Evolutionary conservation across 139 green algal genomes (phyloP).

Genomic region (Tetradesmus obliquus): DNA sequence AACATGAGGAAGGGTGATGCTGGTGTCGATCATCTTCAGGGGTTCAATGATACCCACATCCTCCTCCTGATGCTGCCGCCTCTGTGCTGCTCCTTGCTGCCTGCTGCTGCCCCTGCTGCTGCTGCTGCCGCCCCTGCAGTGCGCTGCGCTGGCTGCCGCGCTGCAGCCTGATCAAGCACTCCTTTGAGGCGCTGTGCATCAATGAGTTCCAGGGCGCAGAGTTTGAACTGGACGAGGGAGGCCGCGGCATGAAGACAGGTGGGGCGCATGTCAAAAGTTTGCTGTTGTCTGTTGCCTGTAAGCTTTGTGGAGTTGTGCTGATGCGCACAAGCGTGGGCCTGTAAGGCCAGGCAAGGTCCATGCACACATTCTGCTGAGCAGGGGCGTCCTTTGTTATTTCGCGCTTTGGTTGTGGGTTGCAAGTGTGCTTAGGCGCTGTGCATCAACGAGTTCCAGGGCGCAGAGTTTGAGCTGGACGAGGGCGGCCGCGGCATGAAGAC

Average conservation of each 20-base stretch:
- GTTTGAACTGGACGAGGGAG: slow-evolving; percentile 63
- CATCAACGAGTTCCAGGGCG: slow-evolving; percentile 92
- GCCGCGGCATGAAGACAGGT: slow-evolving; percentile 4
- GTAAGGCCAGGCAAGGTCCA: too few species aligned
- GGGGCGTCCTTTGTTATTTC: too few species aligned
- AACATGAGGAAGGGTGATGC: slow-evolving; percentile 72
- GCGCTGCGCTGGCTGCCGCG: slow-evolving; percentile 83
- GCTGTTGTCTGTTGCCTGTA: too few species aligned
- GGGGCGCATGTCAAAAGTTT: background rate
- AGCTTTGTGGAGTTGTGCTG: too few species aligned
- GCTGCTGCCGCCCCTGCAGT: background rate
- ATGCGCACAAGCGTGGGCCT: too few species aligned
- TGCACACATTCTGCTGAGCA: too few species aligned
- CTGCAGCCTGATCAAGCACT: slow-evolving; percentile 85
- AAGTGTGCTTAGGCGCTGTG: slow-evolving; percentile 76
- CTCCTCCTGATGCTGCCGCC: too few species aligned
- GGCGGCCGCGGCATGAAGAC: background rate
- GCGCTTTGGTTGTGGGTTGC: too few species aligned
- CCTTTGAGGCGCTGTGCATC: slow-evolving; percentile 78
- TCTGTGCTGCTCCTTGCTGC: too few species aligned
- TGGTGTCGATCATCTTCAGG: slow-evolving; percentile 93
- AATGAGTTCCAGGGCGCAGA: slow-evolving; percentile 92
- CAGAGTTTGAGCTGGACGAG: slow-evolving; percentile 69
- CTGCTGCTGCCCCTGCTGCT: background rate
- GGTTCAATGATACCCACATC: too few species aligned